Evolutionary conservation across 2,329 filamentous ascomycete species (phyloP), one percentile per base, ranked within the genome.

Genomic region (Trichothecium roseum): DNA sequence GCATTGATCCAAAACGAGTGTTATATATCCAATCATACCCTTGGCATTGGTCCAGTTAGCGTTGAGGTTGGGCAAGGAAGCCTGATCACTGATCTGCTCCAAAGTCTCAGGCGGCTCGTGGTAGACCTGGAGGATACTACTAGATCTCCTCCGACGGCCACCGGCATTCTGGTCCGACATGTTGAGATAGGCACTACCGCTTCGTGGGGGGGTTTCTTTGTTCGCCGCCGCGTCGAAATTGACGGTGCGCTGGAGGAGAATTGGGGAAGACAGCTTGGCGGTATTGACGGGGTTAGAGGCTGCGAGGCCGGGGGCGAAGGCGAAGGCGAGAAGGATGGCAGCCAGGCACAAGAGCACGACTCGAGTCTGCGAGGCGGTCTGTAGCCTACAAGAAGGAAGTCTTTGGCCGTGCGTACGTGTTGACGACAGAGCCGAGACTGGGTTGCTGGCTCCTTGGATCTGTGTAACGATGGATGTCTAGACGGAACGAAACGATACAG

Each of bases 1-100:
- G 20, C 20, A 24, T 6, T 10, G 10, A 29, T 17, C 15, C 29
- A 22, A 12, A 6, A 18, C 24, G 38, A 38, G 35, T 18, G 31
- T 8, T 26, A 18, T 8, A 18, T 30, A 32, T 26, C 38, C 30
- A 43, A 30, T 24, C 35, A 58, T 66, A 96, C 91, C 91, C 78
- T 98, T 98, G 53, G 88, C 85, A 62, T 96, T 96, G 47, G 95
- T 93, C 91, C 91, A 98, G 65, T 95, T 85, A 48, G 91, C 87
- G 62, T 98, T 98, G 54, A 95, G 66, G 55, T 98, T 98, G 35
- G 91, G 91, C 49, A 95, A 70, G 27, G 85, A 84, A 38, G 87
- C 84, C 69, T 96, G 91, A 62, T 98, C 91, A 56, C 84, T 95
- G 62, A 94, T 85, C 64, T 95, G 91, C 69, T 98, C 91, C 55